Evolutionary conservation across 2,329 filamentous ascomycete genomes (phyloP), one percentile per base, ranked within the genome.

Genomic region (Cercospora janseana): DNA sequence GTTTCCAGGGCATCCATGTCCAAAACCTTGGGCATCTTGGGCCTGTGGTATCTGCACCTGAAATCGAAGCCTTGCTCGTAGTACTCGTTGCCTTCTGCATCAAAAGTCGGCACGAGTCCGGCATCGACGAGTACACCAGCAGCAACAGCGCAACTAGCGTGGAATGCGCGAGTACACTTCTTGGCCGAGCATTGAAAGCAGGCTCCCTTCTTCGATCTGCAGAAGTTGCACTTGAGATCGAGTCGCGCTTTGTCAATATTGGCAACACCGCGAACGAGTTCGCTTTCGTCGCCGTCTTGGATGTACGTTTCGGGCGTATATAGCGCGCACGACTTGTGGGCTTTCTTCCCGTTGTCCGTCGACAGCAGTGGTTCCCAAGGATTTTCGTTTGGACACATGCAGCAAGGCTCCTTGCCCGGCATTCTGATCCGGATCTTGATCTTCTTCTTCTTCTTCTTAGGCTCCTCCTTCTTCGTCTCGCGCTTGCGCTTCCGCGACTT

Each of bases 131-230:
- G 87, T 2, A 96, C 90, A 49, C 93, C 93, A 27, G 91, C 92
- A 16, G 92, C 85, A 6, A 90, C 86, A 2, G 93, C 93, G 67
- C 93, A 98, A 1, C 91, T 97, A 12, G 92, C 88, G 67, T 98
- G 93, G 70, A 96, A 98, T 6, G 92, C 86, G 57, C 93, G 79
- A 3, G 88, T 86, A 63, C 93, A 98, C 68, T 95, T 97, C 74
- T 91, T 92, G 60, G 89, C 86, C 1, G 89, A 94, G 70, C 93
- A 98, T 69, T 97, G 92, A 72, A 98, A 94, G 71, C 92, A 96
- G 12, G 89, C 89, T n/a, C 93, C 93, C 50, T 87, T 87, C 69
- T 93, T 94, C 24, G 90, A 94, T 26, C 91, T 88, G 66, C 93
- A 98, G 72, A 88, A 95, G 55, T 95, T 83, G 69, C 93, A 98